Base-by-base conservation (phyloP, 148 eudicot genomes). In the Arbutus unedo region DNA sequence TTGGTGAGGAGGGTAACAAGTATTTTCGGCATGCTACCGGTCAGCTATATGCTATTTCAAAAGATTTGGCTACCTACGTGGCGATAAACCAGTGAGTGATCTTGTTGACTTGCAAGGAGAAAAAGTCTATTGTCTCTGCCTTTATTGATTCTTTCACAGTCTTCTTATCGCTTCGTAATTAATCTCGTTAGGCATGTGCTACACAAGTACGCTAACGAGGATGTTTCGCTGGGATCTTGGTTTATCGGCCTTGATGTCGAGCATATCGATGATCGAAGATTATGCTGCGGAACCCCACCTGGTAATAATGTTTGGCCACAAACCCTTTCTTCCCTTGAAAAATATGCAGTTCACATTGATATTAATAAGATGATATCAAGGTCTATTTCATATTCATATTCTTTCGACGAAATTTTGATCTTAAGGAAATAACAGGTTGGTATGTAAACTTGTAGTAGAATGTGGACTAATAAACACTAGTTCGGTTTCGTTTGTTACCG, bases 21-120 rank as follows among this genome's bases (percentile, higher is more conserved):
- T 91, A 91, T 77, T 90, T 91, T 44, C 92, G 94, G 74, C 94
- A 91, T 88, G 94, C 94, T 79, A 90, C 94, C 44, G 94, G 94
- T 78, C 92, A 91, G 78, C 75, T 91, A 31, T 91, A 91, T 86
- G 94, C 94, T 73, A 90, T 91, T 85, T 91, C 94, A 0, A 91
- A 89, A 66, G 94, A 91, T 82, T 81, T 91, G 83, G 94, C 94
- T 83, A 87, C 89, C 14, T 91, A 91, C 51, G 84, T 91, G 72
- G 79, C 94, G 44, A 84, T 88, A 59, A 91, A 91, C 83, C 90
- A 89, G 94, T 91, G 73, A 86, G 91, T 83, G 49, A 43, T 62
- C 64, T 41, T 64, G 38, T 59, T 15, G 49, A 25, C 53, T 8
- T 62, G 31, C 55, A 51, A 64, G 9, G 44, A 38, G 18, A 66